Evolutionary conservation across 1,139 yeast species (phyloP).

Genomic region (Hansenula sp.): DNA sequence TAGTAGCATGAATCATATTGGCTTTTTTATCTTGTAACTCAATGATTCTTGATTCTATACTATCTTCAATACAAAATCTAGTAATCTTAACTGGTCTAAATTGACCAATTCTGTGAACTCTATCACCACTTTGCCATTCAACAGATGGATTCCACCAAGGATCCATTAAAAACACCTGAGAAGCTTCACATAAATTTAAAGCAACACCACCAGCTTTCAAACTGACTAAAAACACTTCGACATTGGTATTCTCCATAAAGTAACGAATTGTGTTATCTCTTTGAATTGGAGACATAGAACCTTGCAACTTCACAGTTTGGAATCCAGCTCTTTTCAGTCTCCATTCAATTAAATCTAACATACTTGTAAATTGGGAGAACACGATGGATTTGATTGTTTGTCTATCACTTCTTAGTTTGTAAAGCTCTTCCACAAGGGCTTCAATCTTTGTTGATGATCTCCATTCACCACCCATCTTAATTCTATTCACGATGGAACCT

Average conservation of each 20-base stretch:
- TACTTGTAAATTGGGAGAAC: conserved; percentile 93
- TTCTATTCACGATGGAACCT: conserved; percentile 84
- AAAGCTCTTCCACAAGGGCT: conserved; percentile 90
- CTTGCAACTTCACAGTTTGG: conserved; percentile 88
- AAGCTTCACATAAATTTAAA: conserved; percentile 90
- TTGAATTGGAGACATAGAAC: conserved; percentile 95
- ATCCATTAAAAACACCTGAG: conserved; percentile 90
- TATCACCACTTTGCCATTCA: conserved; percentile 97
- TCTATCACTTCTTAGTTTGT: conserved; percentile 77
- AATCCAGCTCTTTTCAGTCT: conserved; percentile 90
- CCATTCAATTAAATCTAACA: conserved; percentile 96
- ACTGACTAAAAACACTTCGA: conserved; percentile 90
- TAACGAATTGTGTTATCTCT: conserved; percentile 86
- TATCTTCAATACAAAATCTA: conserved; percentile 89
- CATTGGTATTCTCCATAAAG: conserved; percentile 88
- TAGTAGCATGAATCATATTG: conserved; percentile 94
- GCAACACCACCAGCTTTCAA: conserved; percentile 99
- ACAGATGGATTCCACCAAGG: conserved; percentile 99
- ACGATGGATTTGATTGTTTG: conserved; percentile 94
- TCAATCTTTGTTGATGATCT: conserved; percentile 93
- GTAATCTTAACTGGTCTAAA: conserved; percentile 92
- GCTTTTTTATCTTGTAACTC: conserved; percentile 97
- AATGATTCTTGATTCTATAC: conserved; percentile 92
- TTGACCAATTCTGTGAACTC: conserved; percentile 97
- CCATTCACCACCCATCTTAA: conserved; percentile 71